Evolutionary conservation across 306 rosid genomes (phyloP), one percentile per base, ranked within the genome.

Genomic region (Cajanus cajan): DNA sequence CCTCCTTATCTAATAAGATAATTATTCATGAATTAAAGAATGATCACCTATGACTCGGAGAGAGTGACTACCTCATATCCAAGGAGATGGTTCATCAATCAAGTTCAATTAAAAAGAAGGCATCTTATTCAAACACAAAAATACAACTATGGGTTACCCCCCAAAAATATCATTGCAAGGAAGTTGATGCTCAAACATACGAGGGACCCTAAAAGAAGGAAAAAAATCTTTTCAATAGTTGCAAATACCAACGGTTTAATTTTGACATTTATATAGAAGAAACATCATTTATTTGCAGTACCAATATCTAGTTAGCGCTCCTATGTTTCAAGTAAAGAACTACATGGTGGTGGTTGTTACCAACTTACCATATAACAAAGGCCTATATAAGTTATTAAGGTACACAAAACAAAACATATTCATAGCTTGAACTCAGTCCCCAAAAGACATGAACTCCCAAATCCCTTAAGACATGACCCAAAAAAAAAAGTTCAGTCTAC

Each of bases 21-120:
- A 50, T 52, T 15, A 24, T 50, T 50, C 15, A 12, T n/a, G 25
- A 52, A 36, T n/a, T 66, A 37, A 75, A 48, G 33, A 66, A n/a
- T 51, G 68, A 54, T 25, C 74, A 77, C 14, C 33, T 15, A 54
- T 31, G 28, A 37, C 74, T 9, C 28, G n/a, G n/a, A 5, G 22
- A 11, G 19, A 52, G 33, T n/a, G 45, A 74, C 69, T 59, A 10
- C 14, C 39, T 22, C 43, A 6, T 41, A 22, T 40, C 54, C n/a
- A n/a, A n/a, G n/a, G n/a, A 24, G 44, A 28, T 24, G 4, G 18
- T 41, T 40, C 36, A 39, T 73, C 43, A 78, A 28, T 43, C 67
- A 14, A 48, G 65, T 65, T 65, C 54, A 77, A 24, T 51, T 77
- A n/a, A 33, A 47, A 76, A 34, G 4, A 34, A 76, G 19, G 48